A percentile compares a stretch with the other conserved stretches of the same genome.
These are phyloP conservation scores for Irpex sp. DNA, from an alignment of 1,284 basidiomycete species.

Conservation along the genomic window DNA sequence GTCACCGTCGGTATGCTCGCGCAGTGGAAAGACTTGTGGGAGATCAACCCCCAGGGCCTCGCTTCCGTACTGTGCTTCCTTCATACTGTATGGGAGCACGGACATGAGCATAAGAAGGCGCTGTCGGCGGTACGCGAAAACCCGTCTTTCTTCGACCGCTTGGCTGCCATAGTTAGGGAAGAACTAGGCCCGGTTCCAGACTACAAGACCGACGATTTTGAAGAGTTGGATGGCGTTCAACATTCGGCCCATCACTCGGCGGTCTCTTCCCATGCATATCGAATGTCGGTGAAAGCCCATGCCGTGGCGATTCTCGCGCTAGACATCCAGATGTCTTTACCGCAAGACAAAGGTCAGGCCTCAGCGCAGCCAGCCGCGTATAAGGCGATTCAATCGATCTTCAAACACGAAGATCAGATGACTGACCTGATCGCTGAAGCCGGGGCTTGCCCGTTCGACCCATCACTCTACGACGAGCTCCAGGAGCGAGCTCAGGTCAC, in stretches of 20 bases:
- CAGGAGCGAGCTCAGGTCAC: conserved; percentile 38
- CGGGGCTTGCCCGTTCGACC: conserved; percentile 65
- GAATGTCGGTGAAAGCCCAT: conserved; percentile 70
- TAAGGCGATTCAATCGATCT: conserved; percentile 47
- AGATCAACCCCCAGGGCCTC: conserved; percentile 72
- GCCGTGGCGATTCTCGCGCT: conserved; percentile 71
- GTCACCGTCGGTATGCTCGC: conserved; percentile 64
- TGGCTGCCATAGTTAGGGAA: conserved; percentile 58
- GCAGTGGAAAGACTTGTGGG: conserved; percentile 73
- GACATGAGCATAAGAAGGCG: conserved; percentile 65
- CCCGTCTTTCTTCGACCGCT: conserved; percentile 58
- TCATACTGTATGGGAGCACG: conserved; percentile 81
- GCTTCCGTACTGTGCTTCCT: conserved; percentile 78
- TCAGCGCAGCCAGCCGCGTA: conserved; percentile 56
- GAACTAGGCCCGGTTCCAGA: conserved; percentile 69
- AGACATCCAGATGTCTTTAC: conserved; percentile 61
- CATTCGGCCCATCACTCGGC: conserved; percentile 60
- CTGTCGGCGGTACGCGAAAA: conserved; percentile 57
- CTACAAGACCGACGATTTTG: conserved; percentile 47
- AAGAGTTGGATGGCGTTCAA: conserved; percentile 45
- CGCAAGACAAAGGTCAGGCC: conserved; percentile 34
- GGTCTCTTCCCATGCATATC: conserved; percentile 65
- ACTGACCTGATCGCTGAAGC: conserved; percentile 65
- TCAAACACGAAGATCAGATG: conserved; percentile 59
- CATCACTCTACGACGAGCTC: conserved; percentile 60